Conservation (phyloP, 345 rosid species). For the Syzygium grande region DNA sequence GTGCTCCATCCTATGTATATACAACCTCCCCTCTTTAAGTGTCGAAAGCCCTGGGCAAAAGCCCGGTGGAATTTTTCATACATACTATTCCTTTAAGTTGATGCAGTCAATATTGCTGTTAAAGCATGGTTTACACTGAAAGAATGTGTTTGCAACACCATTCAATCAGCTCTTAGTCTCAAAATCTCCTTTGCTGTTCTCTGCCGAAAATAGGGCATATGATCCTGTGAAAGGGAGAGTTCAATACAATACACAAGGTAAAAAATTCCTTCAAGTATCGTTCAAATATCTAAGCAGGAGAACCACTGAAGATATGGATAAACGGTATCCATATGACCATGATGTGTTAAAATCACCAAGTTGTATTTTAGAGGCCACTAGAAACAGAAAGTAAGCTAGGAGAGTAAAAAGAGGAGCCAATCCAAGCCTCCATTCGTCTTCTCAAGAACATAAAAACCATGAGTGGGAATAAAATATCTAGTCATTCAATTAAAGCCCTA, state of each 20-base stretch:
- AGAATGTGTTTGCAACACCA: not conserved
- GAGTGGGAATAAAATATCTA: not conserved
- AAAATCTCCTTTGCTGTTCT: conserved; percentile 93
- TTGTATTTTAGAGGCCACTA: not conserved
- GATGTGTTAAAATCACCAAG: not conserved
- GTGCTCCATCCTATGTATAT: not conserved
- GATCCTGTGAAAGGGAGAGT: conserved; percentile 33
- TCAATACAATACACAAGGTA: not conserved
- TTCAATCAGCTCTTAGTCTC: conserved; percentile 77
- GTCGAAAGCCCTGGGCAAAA: no score
- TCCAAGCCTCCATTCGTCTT: not conserved
- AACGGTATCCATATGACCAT: not conserved
- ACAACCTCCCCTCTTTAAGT: not conserved
- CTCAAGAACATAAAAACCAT: not conserved
- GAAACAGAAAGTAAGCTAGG: not conserved
- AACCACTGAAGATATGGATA: not conserved
- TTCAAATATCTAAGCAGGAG: not conserved
- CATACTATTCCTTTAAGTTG: no score
- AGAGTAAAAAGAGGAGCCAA: not conserved
- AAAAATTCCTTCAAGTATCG: not conserved
- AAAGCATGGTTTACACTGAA: no score
- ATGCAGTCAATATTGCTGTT: no score
- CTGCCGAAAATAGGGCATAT: conserved; percentile 86
- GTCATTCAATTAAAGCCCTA: not conserved
- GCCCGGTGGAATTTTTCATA: no score